Base-by-base conservation (phyloP, 2,329 filamentous ascomycete species). In the Orbilia blumenaviensis region DNA sequence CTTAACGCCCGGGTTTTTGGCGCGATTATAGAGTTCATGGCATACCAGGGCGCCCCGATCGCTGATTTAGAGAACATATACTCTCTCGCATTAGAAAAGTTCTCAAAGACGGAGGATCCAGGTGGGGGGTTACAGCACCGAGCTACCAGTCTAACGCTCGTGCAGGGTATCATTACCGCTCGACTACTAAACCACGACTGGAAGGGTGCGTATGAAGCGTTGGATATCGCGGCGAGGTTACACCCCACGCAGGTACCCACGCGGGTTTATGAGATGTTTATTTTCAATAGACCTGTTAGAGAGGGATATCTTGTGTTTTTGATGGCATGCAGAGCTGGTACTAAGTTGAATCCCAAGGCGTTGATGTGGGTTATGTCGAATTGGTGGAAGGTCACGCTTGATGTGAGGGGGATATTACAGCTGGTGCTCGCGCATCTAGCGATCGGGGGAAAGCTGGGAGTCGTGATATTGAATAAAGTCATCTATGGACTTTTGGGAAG, bases 231-330 rank as follows among this genome's bases (percentile, higher is more conserved):
- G 1, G 79, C 87, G 4, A 83, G 86, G 25, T 81, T 87, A 4
- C 84, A 83, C 69, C 86, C 86, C 1, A 82, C 82, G 0, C 80
- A 82, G 21, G 79, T 83, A 0, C 84, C 84, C 0, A 36, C 79
- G 1, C 82, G 85, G 7, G 82, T 86, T 76, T 85, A 86, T 78
- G 83, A 83, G 38, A 63, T 84, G 0, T 85, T 87, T 77, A 81
- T 86, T 41, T 80, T 81, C 21, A 82, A 86, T 52, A 81, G 86
- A 41, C 85, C 86, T 2, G 21, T 85, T 0, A 71, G 81, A 0
- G 86, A 87, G 79, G 83, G 81, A 1, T 87, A 86, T 77, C 83
- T 84, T 1, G 81, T 84, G 3, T 86, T 85, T 75, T 82, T 85
- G 25, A 80, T 87, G 64, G 84, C 84, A 4, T 87, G 85, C 74